Evolutionary conservation across 305 asterid species (phyloP).

Genomic region (Fraxinus baroniana): DNA sequence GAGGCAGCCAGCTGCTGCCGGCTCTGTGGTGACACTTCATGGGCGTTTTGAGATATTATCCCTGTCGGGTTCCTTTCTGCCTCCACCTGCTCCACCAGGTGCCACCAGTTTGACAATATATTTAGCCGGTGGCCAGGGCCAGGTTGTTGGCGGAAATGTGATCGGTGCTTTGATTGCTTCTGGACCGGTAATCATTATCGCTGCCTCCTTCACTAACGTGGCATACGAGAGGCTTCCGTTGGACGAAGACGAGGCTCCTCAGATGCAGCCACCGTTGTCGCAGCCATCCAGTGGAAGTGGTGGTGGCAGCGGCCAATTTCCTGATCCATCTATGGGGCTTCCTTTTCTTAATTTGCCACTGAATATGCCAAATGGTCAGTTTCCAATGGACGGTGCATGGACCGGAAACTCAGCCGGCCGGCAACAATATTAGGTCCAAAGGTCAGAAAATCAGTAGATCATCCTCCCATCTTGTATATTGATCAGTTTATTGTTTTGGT

Average conservation of each 20-base stretch:
- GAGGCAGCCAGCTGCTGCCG: slow-evolving; percentile 70
- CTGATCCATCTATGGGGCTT: slow-evolving; percentile 46
- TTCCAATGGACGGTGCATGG: slow-evolving; percentile 75
- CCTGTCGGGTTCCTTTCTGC: slow-evolving; percentile 76
- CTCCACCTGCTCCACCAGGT: slow-evolving; percentile 91
- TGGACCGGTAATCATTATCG: slow-evolving; percentile 74
- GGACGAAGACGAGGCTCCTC: slow-evolving; percentile 63
- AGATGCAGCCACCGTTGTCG: slow-evolving; percentile 48
- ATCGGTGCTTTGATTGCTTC: slow-evolving; percentile 76
- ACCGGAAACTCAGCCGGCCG: slow-evolving; percentile 52
- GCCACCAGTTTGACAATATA: slow-evolving; percentile 77
- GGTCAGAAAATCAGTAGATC: slow-evolving; percentile 38
- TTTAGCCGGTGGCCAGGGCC: slow-evolving; percentile 85
- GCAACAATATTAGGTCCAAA: slow-evolving; percentile 53
- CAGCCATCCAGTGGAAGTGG: slow-evolving; percentile 35
- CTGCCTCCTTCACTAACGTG: slow-evolving; percentile 81
- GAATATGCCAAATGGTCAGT: slow-evolving; percentile 40
- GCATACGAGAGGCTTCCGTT: slow-evolving; percentile 81
- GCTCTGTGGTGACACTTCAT: slow-evolving; percentile 67
- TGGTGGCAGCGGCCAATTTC: slow-evolving; percentile 27
- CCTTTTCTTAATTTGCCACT: slow-evolving; percentile 52
- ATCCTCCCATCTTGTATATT: slow-evolving; percentile 45
- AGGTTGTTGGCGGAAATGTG: slow-evolving; percentile 87
- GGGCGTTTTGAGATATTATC: slow-evolving; percentile 84
- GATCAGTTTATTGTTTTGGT: slow-evolving; percentile 17